Evolutionary conservation across 2,329 filamentous ascomycete genomes (phyloP).

Genomic region (Onygenales sp.): DNA sequence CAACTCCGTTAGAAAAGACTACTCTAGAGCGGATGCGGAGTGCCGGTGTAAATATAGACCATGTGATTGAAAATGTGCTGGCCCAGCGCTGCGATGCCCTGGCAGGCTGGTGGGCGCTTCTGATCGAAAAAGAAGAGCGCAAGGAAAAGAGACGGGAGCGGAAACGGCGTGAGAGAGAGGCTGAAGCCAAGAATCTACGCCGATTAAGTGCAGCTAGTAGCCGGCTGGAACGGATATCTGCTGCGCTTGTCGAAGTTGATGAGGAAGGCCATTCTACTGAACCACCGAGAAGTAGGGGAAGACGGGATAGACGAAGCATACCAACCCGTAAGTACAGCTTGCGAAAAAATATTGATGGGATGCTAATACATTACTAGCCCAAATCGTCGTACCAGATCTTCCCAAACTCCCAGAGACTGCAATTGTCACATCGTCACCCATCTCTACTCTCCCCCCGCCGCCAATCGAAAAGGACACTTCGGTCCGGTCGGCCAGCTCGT

Average conservation of each 20-base stretch:
- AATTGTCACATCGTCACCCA: constrained; percentile 28
- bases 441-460: constrained; percentile 41
- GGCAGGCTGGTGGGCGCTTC: constrained; percentile 89
- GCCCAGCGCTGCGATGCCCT: constrained; percentile 82
- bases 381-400: constrained; percentile 62
- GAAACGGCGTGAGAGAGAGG: constrained; percentile 76
- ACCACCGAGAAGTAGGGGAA: constrained; percentile 61
- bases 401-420: constrained; percentile 64
- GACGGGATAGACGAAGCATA: constrained; percentile 65
- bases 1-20: constrained; percentile 78
- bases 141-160: constrained; percentile 72
- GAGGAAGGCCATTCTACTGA: constrained; percentile 57
- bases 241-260: constrained; percentile 66
- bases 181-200: constrained; percentile 67
- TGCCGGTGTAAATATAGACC: constrained; percentile 87
- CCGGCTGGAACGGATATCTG: constrained; percentile 69
- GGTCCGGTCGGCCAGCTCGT: constrained; percentile 65
- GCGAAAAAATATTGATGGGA: constrained; percentile 7
- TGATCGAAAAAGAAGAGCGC: constrained; percentile 88
- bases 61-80: constrained; percentile 87
- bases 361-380: constrained; percentile 25
- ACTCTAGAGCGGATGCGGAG: constrained; percentile 86
- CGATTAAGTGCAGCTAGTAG: constrained; percentile 84
- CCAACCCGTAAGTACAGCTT: constrained; percentile 31
- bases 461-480: constrained; percentile 67